phyloP scores from a whole-genome alignment of 208 protist genomes.

The Trypanosoma grayi region DNA sequence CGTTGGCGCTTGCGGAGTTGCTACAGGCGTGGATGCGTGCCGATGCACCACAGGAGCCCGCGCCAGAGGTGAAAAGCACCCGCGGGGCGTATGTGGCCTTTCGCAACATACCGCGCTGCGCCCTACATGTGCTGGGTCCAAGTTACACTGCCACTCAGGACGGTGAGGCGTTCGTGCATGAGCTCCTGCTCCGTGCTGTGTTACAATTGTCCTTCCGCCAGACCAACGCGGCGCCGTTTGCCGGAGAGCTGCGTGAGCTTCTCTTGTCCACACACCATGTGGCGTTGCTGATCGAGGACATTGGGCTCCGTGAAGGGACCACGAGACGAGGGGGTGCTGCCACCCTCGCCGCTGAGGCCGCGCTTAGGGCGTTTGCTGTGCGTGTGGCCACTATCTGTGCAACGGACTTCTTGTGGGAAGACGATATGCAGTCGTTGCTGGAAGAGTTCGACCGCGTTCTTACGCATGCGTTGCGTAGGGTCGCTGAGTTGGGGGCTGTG shows the following conservation, averaged over 20 bases:
- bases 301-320: conserved; percentile 18
- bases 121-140: background rate
- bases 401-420: background rate
- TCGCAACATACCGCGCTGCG: conserved; percentile 35
- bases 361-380: conserved; percentile 32
- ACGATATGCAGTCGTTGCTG: background rate
- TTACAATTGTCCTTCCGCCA: conserved; percentile 17
- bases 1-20: background rate
- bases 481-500: conserved; percentile 10
- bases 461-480: background rate
- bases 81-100: conserved; percentile 37
- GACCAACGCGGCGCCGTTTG: background rate
- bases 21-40: conserved; percentile 15
- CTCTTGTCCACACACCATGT: conserved; percentile 14
- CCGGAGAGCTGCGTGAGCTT: conserved; percentile 12
- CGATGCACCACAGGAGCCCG: background rate
- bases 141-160: background rate
- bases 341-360: conserved; percentile 24
- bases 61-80: conserved; percentile 5
- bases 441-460: conserved; percentile 21
- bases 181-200: conserved; percentile 15
- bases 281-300: conserved; percentile 22
- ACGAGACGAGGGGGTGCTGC: conserved; percentile 3
- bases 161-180: conserved; percentile 21
- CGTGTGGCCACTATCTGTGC: conserved; percentile 25